Base-by-base conservation (phyloP, 2,329 filamentous ascomycete species). In the Talaromyces funiculosus region DNA sequence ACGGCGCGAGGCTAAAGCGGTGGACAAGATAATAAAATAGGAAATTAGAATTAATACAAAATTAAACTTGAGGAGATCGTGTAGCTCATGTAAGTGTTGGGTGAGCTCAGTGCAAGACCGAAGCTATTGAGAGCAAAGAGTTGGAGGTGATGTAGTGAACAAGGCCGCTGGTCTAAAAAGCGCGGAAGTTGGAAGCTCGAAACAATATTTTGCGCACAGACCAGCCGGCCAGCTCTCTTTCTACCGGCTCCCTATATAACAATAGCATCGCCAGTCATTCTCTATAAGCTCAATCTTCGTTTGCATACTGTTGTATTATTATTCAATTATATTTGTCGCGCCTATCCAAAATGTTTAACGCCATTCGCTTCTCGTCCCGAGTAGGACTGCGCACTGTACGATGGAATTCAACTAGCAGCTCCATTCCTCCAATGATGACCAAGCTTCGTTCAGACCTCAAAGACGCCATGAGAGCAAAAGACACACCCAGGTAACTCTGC, bases 391-490 rank as follows among this genome's bases (percentile, higher is more conserved):
- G 68, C 53, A 64, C 68, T 59, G 67, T 73, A 37, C 72, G 77
- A 65, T 77, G 72, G 71, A 76, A 73, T 61, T 78, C 77, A 24
- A 76, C 75, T 20, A 66, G 68, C 35, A 68, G 72, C 22, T 63
- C 70, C 43, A 58, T 72, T 60, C 76, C 78, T 59, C 75, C 78
- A 10, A 68, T 81, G 59, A 75, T 81, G 67, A 66, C 70, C 51
- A 77, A 75, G 61, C 67, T 81, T 60, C 74, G 75, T 58, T 66
- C 72, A 61, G 79, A 81, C 66, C 68, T 81, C 47, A 81, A 81
- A 67, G 70, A 68, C 43, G 79, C 79, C 53, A 80, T 81, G 79
- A 73, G 73, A 64, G 78, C 78, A 16, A 81, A 80, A 68, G 79
- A 81, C 62, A 77, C 71, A 22, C 65, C 73, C 14, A 75, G 77